Evolutionary conservation across 768 basidiomycete species (phyloP).

Genomic region (Kwoniella sp.): DNA sequence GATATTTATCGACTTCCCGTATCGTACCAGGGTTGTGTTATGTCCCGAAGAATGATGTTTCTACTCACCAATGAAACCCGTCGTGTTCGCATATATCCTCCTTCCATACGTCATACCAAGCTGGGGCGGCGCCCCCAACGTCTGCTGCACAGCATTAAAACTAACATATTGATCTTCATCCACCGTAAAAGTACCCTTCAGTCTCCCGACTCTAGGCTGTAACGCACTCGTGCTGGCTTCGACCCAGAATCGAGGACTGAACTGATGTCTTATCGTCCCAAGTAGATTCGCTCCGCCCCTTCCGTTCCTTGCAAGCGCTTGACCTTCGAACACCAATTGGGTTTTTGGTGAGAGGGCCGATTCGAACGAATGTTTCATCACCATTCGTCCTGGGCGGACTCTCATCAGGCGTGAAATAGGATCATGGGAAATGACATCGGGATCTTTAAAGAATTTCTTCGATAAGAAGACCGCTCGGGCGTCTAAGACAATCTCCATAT

Average conservation of each 20-base stretch:
- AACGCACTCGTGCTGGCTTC: slow-evolving; percentile 55
- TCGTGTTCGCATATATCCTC: slow-evolving; percentile 51
- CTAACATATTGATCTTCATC: slow-evolving; percentile 47
- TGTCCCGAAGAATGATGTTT: no score
- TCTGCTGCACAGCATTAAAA: slow-evolving; percentile 49
- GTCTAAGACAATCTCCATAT: slow-evolving; percentile 50
- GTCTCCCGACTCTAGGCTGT: slow-evolving; percentile 42
- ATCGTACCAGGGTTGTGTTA: no score
- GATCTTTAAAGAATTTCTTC: slow-evolving; percentile 36
- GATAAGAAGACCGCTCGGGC: slow-evolving; percentile 52
- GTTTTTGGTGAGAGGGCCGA: slow-evolving; percentile 50
- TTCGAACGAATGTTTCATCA: slow-evolving; percentile 57
- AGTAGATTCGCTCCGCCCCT: slow-evolving; percentile 60
- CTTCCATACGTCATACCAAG: slow-evolving; percentile 52
- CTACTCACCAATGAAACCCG: slow-evolving; percentile 53
- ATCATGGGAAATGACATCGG: slow-evolving; percentile 38
- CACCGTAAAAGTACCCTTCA: slow-evolving; percentile 47
- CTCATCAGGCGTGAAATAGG: slow-evolving; percentile 35
- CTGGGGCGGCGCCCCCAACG: slow-evolving; percentile 51
- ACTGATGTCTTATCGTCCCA: slow-evolving; percentile 75
- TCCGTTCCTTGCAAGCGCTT: slow-evolving; percentile 52
- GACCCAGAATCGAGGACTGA: slow-evolving; percentile 65
- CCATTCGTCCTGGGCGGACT: slow-evolving; percentile 41
- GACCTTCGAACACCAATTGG: slow-evolving; percentile 49
- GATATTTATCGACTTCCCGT: no score